Conservation (phyloP, 768 basidiomycete species). For the Scleroderma bovista region DNA sequence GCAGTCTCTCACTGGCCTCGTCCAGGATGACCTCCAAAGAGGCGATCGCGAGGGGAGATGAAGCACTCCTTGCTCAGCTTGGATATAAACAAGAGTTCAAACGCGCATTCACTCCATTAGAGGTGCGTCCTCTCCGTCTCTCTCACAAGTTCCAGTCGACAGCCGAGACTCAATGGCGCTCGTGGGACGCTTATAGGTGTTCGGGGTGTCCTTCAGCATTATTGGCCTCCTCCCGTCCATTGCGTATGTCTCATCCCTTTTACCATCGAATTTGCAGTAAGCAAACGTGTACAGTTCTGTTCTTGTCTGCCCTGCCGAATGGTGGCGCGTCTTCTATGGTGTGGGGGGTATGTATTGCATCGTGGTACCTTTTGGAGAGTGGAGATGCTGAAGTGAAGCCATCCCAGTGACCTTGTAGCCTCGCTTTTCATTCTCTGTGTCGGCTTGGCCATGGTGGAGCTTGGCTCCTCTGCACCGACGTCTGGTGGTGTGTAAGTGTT, state of each 20-base stretch:
- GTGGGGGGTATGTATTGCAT: conserved; percentile 6
- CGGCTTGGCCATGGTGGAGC: conserved; percentile 63
- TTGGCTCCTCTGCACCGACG: conserved; percentile 67
- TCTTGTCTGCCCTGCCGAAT: conserved; percentile 8
- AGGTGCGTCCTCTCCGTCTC: conserved; percentile 3
- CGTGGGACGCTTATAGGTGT: conserved; percentile 14
- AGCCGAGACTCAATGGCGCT: background rate
- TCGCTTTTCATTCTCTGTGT: conserved; percentile 58
- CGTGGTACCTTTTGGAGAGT: too few species aligned
- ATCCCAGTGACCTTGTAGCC: conserved; percentile 57
- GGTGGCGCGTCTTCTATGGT: conserved; percentile 7
- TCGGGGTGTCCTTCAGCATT: conserved; percentile 27
- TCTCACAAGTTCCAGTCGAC: background rate
- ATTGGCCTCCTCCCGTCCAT: conserved; percentile 24
- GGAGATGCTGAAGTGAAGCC: too few species aligned
- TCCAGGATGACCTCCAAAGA: too few species aligned
- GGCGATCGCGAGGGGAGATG: conserved; percentile 12
- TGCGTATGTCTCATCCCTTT: conserved; percentile 1
- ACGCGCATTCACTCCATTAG: conserved; percentile 18
- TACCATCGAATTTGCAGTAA: background rate
- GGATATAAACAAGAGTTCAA: conserved; percentile 27
- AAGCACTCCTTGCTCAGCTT: conserved; percentile 16
- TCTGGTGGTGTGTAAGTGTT: conserved; percentile 66
- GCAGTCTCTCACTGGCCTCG: too few species aligned
- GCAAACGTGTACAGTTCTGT: too few species aligned